Evolutionary conservation across 768 basidiomycete species (phyloP).

Genomic region (Mycena filopes): DNA sequence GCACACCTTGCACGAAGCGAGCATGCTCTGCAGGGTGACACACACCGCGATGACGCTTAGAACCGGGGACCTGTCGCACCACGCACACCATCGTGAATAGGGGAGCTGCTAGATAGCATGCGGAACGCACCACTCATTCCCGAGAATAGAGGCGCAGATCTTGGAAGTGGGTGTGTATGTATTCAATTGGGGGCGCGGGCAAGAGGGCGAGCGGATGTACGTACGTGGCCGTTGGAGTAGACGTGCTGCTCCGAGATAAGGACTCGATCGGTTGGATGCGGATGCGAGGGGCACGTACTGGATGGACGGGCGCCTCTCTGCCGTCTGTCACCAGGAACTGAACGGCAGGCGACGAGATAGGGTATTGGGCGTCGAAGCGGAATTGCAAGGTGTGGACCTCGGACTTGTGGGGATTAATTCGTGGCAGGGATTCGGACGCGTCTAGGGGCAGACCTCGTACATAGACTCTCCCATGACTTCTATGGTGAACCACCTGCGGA

Average conservation of each 20-base stretch:
- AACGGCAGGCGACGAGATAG: constrained; percentile 89
- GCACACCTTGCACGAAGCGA: constrained; percentile 87
- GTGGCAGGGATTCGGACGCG: background rate
- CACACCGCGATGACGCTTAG: constrained; percentile 84
- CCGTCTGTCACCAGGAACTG: constrained; percentile 80
- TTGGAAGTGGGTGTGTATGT: constrained; percentile 38
- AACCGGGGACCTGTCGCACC: constrained; percentile 77
- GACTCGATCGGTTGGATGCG: constrained; percentile 16
- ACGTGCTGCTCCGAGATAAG: constrained; percentile 67
- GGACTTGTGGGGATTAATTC: constrained; percentile 53
- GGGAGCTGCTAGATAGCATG: background rate
- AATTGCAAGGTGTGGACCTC: constrained; percentile 85
- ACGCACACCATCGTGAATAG: constrained; percentile 5
- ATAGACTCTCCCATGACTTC: constrained; percentile 87
- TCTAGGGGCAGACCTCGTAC: constrained; percentile 64
- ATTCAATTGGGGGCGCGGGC: constrained; percentile 25
- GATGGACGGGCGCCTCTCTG: constrained; percentile 79
- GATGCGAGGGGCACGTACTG: constrained; percentile 58
- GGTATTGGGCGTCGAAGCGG: constrained; percentile 83
- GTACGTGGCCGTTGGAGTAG: constrained; percentile 88
- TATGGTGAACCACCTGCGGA: constrained; percentile 66
- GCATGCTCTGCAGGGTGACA: constrained; percentile 91
- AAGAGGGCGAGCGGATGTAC: constrained; percentile 34
- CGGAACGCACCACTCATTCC: constrained; percentile 76
- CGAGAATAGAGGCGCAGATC: constrained; percentile 93